phyloP scores from a whole-genome alignment of 331 rosid species.

The Pyracantha coccinea region DNA sequence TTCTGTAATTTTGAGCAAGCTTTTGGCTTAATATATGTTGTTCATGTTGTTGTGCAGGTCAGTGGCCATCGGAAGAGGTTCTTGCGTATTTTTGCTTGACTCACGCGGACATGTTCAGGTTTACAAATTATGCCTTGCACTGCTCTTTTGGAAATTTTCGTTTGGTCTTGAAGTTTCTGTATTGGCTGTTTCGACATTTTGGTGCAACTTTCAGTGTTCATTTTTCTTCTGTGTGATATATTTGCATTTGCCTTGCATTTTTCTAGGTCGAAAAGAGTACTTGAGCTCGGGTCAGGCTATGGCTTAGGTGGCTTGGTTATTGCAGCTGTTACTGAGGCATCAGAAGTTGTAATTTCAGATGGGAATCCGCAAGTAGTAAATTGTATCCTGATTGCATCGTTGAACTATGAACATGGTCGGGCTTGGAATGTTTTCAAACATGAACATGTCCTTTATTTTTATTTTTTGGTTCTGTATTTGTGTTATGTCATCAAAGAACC shows the following conservation, averaged over 20 bases:
- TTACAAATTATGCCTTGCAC: neutral
- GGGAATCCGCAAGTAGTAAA: conserved; percentile 93
- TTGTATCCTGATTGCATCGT: conserved; percentile 53
- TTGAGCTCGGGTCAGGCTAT: conserved; percentile 94
- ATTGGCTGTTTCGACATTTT: neutral
- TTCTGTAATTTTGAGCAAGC: neutral
- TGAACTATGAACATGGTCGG: neutral
- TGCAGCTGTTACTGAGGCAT: conserved; percentile 72
- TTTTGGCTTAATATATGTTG: neutral
- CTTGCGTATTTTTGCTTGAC: conserved; percentile 82
- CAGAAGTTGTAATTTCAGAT: conserved; percentile 75
- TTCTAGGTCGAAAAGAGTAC: conserved; percentile 73
- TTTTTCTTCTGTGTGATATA: conserved; percentile 6
- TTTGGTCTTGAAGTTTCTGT: neutral
- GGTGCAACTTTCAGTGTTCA: neutral
- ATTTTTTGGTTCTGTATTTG: neutral
- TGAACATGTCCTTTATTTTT: neutral
- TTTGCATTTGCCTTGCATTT: conserved; percentile 1
- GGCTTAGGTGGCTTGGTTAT: conserved; percentile 87
- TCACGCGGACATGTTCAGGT: conserved; percentile 65
- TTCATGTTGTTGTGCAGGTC: conserved; percentile 45
- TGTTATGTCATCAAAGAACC: neutral
- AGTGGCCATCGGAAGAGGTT: conserved; percentile 97
- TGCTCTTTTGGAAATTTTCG: neutral
- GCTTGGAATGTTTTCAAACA: neutral